Conservation (phyloP, 805 yeast species). For the Priceomyces carsonii region DNA sequence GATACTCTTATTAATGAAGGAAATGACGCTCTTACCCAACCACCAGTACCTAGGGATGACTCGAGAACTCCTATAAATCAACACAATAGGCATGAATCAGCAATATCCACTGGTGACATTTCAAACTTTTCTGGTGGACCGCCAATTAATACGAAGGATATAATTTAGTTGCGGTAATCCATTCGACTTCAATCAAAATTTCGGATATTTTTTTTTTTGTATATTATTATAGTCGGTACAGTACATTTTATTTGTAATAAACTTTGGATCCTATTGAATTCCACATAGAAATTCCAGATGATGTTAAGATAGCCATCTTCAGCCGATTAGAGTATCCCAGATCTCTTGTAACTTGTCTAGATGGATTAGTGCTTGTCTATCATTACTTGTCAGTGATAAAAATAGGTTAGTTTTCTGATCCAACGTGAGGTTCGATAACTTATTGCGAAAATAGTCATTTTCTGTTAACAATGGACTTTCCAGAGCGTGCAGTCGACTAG, state of each 20-base stretch:
- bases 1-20: conserved; percentile 20
- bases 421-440: conserved; percentile 11
- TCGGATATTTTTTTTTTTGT: not conserved
- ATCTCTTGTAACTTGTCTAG: conserved; percentile 12
- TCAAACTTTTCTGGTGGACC: conserved; percentile 14
- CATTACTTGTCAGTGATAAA: conserved; percentile 6
- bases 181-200: no score
- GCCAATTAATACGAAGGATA: conserved; percentile 28
- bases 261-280: no score
- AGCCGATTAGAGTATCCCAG: conserved; percentile 14
- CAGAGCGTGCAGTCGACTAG: conserved; percentile 5
- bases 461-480: conserved; percentile 7
- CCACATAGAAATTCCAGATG: no score
- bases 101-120: conserved; percentile 17
- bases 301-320: not conserved
- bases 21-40: conserved; percentile 5
- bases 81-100: conserved; percentile 27
- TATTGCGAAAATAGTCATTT: conserved; percentile 4
- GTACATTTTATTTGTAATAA: conserved; percentile 1
- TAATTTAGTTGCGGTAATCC: conserved; percentile 15
- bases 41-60: conserved; percentile 9
- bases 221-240: not conserved
- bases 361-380: conserved; percentile 8
- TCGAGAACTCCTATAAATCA: conserved; percentile 11
- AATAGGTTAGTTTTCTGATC: conserved; percentile 18